Percentiles rank a stretch among this genome's conserved stretches.
phyloP scores from a whole-genome alignment of 164 flowering plant species.

The Aristolochia californica region DNA sequence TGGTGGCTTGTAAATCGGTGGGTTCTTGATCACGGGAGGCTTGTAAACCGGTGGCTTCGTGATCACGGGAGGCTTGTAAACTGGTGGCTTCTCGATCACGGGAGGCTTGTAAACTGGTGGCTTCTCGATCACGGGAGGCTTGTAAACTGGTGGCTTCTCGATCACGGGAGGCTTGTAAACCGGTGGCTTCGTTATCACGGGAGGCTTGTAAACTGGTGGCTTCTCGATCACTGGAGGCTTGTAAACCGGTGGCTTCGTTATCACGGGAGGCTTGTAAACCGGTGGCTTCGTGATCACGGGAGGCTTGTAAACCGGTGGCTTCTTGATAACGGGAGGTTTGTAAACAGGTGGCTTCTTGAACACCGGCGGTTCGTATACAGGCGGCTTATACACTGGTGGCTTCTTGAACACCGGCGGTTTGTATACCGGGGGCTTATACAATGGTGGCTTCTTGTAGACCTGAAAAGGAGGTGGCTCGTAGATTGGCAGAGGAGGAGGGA shows the following conservation, averaged over 20 bases:
- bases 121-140: no score
- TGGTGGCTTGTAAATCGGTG: no score
- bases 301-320: no score
- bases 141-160: no score
- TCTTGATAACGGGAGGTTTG: no score
- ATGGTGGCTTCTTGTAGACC: not conserved
- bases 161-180: not conserved
- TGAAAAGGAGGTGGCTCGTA: not conserved
- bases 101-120: not conserved
- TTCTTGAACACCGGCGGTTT: not conserved
- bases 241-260: not conserved
- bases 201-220: no score
- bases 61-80: not conserved
- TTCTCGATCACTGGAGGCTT: no score
- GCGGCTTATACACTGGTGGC: not conserved
- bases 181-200: not conserved
- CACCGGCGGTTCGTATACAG: not conserved
- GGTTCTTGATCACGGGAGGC: no score
- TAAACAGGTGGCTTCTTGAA: conserved; percentile 4
- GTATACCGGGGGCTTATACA: not conserved
- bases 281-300: no score
- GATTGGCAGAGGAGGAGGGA: not conserved
- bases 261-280: no score
- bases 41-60: no score
- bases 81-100: not conserved